A percentile compares a stretch with the other conserved stretches of the same genome.
Conservation (phyloP, 371 early-diverging fungal species). For the Apophysomyces variabilis region DNA sequence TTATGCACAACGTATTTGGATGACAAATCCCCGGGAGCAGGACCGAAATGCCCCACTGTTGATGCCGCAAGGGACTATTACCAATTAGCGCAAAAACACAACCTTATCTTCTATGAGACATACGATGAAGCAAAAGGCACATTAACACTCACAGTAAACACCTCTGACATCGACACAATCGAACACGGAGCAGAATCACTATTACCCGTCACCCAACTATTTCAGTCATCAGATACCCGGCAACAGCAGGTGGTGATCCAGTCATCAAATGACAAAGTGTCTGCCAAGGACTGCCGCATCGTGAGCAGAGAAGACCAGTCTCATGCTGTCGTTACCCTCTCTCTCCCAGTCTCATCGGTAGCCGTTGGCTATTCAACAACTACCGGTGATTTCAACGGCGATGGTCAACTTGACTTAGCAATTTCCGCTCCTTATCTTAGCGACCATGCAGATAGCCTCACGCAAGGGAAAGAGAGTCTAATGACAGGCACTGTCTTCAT, state of each 20-base stretch:
- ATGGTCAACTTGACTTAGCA: conserved; percentile 63
- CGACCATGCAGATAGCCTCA: conserved; percentile 3
- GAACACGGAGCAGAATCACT: not conserved
- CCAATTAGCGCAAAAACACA: not conserved
- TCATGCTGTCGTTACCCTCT: conserved; percentile 32
- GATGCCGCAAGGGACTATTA: not conserved
- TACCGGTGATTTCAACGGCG: conserved; percentile 74
- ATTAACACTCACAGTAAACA: conserved; percentile 12
- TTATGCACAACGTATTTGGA: conserved; percentile 46
- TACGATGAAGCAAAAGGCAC: conserved; percentile 17
- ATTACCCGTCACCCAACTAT: not conserved
- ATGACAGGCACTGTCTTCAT: conserved; percentile 75
- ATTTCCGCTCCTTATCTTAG: conserved; percentile 74
- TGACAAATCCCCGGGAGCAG: not conserved
- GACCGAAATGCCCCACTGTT: not conserved
- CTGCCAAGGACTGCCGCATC: not conserved
- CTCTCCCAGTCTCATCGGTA: conserved; percentile 56
- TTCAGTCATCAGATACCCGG: not conserved
- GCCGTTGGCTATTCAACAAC: conserved; percentile 69
- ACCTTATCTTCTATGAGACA: not conserved
- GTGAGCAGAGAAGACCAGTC: not conserved
- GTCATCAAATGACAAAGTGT: not conserved
- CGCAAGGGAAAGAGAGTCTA: conserved; percentile 18
- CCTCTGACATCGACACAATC: not conserved
- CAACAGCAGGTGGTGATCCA: conserved; percentile 8